Evolutionary conservation across 1,284 basidiomycete genomes (phyloP).

Genomic region (Xerocomus minutiporus): DNA sequence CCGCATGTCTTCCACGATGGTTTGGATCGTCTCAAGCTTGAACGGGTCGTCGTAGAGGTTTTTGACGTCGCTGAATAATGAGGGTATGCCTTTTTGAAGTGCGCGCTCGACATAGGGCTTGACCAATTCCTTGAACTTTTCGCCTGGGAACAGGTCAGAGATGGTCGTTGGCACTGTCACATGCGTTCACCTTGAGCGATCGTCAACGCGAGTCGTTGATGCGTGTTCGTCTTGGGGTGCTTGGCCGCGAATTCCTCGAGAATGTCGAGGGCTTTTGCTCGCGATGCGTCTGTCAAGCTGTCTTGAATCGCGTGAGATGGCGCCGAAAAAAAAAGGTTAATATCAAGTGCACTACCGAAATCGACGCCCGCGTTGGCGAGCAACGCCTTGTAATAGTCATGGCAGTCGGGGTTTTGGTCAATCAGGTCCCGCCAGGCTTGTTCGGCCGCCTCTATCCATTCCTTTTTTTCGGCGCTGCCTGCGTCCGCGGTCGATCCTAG

Average conservation of each 20-base stretch:
- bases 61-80: slow-evolving; percentile 92
- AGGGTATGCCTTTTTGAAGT: slow-evolving; percentile 86
- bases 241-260: slow-evolving; percentile 59
- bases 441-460: slow-evolving; percentile 24
- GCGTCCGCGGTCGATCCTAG: slow-evolving; percentile 62
- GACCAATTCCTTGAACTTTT: slow-evolving; percentile 64
- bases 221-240: slow-evolving; percentile 68
- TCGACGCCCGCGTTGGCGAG: slow-evolving; percentile 64
- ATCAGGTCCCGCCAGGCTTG: slow-evolving; percentile 77
- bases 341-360: slow-evolving; percentile 46
- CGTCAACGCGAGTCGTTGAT: slow-evolving; percentile 67
- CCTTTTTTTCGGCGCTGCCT: slow-evolving; percentile 35
- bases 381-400: slow-evolving; percentile 77
- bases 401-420: slow-evolving; percentile 82
- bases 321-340: neutral
- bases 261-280: slow-evolving; percentile 50
- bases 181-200: slow-evolving; percentile 51
- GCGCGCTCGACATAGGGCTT: slow-evolving; percentile 69
- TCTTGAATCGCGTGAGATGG: slow-evolving; percentile 16
- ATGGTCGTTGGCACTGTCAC: neutral
- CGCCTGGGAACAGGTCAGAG: slow-evolving; percentile 36
- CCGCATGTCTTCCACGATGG: slow-evolving; percentile 60
- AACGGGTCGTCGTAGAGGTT: slow-evolving; percentile 65
- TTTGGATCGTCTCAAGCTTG: slow-evolving; percentile 70
- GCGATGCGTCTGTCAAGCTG: slow-evolving; percentile 48